Base-by-base conservation (phyloP, 305 asterid species). In the Fraxinus velutina region DNA sequence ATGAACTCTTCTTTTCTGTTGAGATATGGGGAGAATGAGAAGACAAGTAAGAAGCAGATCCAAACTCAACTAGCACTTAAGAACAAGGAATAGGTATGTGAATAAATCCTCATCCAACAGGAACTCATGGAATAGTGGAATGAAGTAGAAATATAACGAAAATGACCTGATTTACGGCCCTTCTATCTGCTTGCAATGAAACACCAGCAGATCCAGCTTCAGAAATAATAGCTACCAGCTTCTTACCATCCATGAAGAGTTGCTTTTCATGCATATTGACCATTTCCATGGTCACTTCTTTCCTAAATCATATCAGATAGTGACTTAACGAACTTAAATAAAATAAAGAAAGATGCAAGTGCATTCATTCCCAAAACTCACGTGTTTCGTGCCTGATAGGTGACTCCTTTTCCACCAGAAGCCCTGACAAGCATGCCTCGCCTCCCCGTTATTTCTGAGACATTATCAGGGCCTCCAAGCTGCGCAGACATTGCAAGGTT, bases 201-300 rank as follows among this genome's bases (percentile, higher is more conserved):
- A 96, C 99, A 85, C 98, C 99, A 82, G 98, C 98, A 60, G 98
- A 96, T 80, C 99, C 99, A 89, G 99, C 99, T 93, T 96, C 98
- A 50, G 99, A 96, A 70, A 96, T 96, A 71, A 96, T 92, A 74
- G 99, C 99, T 70, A 93, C 93, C 24, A 93, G 85, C 87, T 96
- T 96, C 89, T 93, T 90, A 72, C 96, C 98, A 83, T 92, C 95
- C 99, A 96, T 96, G 86, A 96, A 96, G 32, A 92, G 91, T 85
- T 94, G 92, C 83, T 96, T 96, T 90, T 96, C 98, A 79, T 96
- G 97, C 97, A 96, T 96, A 86, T 96, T 96, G 82, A 94, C 97
- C 99, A 96, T 96, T 92, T 96, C 99, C 99, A 94, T 96, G 70
- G 93, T 86, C 81, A 96, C 95, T 62, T 96, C 98, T 88, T 96